These are phyloP conservation scores for Hypericum perforatum DNA, from an alignment of 345 rosid species.

Conservation along the genomic window DNA sequence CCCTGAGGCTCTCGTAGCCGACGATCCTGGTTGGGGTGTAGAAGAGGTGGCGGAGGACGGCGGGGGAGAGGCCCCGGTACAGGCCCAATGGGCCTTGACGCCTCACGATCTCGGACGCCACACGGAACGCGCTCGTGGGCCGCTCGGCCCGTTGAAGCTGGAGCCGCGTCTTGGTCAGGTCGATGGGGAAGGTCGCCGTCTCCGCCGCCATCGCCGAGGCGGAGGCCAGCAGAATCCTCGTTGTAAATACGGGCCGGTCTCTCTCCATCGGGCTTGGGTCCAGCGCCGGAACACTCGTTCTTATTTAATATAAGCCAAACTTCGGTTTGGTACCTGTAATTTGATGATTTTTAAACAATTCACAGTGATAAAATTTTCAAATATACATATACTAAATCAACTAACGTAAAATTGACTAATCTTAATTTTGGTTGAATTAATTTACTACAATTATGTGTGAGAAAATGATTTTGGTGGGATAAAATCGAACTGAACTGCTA, in stretches of 20 bases:
- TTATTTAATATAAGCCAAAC: no score
- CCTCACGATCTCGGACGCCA: conserved; percentile 44
- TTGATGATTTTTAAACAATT: no score
- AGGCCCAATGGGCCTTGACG: conserved; percentile 45
- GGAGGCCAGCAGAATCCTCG: conserved; percentile 49
- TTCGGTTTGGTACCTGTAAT: no score
- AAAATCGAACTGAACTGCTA: no score
- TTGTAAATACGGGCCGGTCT: conserved; percentile 7
- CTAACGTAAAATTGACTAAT: no score
- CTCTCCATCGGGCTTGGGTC: no score
- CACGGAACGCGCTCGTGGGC: conserved; percentile 35
- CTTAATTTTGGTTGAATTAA: no score
- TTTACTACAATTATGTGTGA: no score
- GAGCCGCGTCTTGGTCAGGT: conserved; percentile 73
- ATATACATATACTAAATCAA: no score
- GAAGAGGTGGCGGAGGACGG: conserved; percentile 58
- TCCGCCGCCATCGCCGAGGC: conserved; percentile 80
- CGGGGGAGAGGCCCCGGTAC: conserved; percentile 69
- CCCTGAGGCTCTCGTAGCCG: conserved; percentile 68
- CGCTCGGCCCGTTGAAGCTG: conserved; percentile 55
- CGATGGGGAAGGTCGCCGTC: conserved; percentile 72
- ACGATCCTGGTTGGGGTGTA: conserved; percentile 82
- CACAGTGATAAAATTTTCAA: no score
- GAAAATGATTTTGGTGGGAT: no score
- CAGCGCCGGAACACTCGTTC: no score